phyloP scores from a whole-genome alignment of 306 rosid species.

The Dryas drummondii region DNA sequence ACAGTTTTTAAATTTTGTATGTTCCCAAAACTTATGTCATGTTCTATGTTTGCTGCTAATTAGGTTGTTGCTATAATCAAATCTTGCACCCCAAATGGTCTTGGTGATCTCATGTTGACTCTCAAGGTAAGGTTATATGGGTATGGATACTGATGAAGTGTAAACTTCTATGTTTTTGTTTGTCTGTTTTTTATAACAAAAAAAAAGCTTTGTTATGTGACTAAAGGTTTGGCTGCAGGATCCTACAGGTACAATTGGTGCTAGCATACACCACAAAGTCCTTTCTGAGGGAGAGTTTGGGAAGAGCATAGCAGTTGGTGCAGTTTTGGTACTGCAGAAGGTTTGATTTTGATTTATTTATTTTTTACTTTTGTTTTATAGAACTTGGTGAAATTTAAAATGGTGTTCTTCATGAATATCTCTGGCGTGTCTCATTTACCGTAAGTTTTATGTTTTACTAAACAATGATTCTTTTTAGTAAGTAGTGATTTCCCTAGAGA shows the following conservation, averaged over 20 bases:
- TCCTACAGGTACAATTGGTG: slow-evolving; percentile 59
- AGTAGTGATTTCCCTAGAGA: background rate
- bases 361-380: background rate
- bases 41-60: slow-evolving; percentile 3
- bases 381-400: background rate
- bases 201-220: background rate
- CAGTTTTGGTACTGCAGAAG: slow-evolving; percentile 68
- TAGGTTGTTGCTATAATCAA: slow-evolving; percentile 63
- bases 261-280: slow-evolving; percentile 64
- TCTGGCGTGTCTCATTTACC: background rate
- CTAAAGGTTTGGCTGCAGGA: slow-evolving; percentile 55
- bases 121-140: slow-evolving; percentile 52
- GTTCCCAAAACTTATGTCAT: background rate
- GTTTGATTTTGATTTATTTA: slow-evolving; percentile 22
- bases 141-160: background rate
- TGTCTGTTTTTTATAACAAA: background rate
- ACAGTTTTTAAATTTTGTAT: too few species aligned
- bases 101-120: slow-evolving; percentile 66
- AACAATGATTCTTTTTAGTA: background rate
- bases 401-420: background rate
- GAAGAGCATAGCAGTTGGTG: slow-evolving; percentile 61
- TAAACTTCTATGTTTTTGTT: background rate
- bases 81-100: slow-evolving; percentile 68
- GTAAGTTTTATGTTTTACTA: background rate
- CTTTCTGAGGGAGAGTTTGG: slow-evolving; percentile 41